Evolutionary conservation across 164 flowering plant species (phyloP).

Genomic region (Magnolia changhungtana): DNA sequence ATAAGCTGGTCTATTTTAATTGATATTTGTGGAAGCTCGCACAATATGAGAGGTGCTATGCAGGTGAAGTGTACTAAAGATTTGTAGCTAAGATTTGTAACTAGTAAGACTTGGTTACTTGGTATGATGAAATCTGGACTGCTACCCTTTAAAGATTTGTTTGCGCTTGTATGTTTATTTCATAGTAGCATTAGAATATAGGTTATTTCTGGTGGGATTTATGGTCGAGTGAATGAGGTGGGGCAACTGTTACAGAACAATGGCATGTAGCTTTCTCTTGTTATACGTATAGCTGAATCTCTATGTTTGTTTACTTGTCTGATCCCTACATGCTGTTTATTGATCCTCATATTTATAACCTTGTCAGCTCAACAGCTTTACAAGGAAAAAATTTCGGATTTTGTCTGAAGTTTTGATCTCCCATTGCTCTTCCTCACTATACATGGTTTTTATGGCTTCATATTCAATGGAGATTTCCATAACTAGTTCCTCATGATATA

Average conservation of each 20-base stretch:
- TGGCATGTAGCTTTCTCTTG: not conserved
- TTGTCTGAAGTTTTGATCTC: too few species aligned
- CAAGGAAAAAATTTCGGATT: too few species aligned
- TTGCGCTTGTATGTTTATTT: not conserved
- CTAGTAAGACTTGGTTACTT: not conserved
- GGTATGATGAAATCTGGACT: not conserved
- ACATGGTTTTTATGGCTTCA: too few species aligned
- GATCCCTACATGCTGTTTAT: too few species aligned
- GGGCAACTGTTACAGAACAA: not conserved
- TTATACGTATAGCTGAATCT: too few species aligned
- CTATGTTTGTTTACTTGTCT: too few species aligned
- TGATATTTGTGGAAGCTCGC: constrained; percentile 59
- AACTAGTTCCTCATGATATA: too few species aligned
- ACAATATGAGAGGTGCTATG: constrained; percentile 53
- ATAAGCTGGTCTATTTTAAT: constrained; percentile 83
- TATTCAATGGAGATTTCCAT: too few species aligned
- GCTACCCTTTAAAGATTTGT: not conserved
- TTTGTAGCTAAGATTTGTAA: not conserved
- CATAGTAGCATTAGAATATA: not conserved
- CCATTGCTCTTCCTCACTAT: too few species aligned
- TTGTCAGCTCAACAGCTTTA: too few species aligned
- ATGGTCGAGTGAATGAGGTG: not conserved
- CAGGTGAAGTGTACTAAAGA: constrained; percentile 45
- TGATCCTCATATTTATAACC: too few species aligned
- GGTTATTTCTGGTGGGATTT: not conserved